phyloP scores from a whole-genome alignment of 257 asterid genomes.

The Perilla frutescens region DNA sequence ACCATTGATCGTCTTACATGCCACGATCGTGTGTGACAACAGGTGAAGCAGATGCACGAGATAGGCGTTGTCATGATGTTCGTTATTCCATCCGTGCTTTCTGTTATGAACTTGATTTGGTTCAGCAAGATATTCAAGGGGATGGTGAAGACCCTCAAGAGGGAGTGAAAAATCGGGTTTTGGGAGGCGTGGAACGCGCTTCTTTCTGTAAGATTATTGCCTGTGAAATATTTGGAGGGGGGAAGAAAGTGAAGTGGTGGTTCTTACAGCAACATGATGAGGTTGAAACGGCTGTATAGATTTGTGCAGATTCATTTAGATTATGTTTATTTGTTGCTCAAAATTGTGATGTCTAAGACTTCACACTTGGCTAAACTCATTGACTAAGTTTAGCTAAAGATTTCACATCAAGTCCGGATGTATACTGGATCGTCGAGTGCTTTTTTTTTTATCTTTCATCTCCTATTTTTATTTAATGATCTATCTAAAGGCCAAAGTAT shows the following conservation, averaged over 20 bases:
- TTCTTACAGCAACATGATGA: not conserved
- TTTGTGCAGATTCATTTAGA: constrained; percentile 13
- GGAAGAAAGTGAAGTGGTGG: not conserved
- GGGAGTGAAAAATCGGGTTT: constrained; percentile 38
- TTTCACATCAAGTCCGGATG: constrained; percentile 6
- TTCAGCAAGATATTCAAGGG: constrained; percentile 74
- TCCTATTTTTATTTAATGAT: not conserved
- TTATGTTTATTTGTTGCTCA: constrained; percentile 1
- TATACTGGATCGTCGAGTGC: too few species aligned
- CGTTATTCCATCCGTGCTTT: constrained; percentile 49
- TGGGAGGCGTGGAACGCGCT: not conserved
- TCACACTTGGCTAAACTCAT: not conserved
- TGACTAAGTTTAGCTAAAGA: not conserved
- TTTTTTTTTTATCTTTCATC: not conserved
- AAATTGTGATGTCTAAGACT: not conserved
- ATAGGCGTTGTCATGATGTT: constrained; percentile 50
- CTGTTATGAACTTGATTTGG: constrained; percentile 71
- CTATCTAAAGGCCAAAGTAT: not conserved
- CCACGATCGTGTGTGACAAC: constrained; percentile 20
- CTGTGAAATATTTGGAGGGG: constrained; percentile 31
- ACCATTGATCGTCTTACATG: not conserved
- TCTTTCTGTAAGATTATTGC: not conserved
- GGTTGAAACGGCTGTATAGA: not conserved
- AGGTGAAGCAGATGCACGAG: constrained; percentile 62
- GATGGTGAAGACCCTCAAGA: constrained; percentile 65